Base-by-base conservation (phyloP, 495 filamentous ascomycete genomes). In the Aspergillus egyptiacus region DNA sequence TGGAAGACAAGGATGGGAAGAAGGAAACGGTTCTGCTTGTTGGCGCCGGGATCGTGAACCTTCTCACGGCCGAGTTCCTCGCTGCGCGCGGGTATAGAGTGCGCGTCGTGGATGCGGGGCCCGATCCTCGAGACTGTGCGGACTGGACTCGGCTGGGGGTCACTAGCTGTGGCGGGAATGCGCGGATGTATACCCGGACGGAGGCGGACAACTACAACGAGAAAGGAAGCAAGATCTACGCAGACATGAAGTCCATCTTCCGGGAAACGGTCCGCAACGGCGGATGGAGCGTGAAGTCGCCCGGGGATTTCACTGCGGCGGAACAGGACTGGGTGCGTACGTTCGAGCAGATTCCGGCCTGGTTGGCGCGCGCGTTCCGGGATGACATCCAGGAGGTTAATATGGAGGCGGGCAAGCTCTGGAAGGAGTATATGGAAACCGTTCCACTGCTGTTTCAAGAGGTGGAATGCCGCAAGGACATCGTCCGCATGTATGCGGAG, bases 181-280 rank as follows among this genome's bases (percentile, higher is more conserved):
- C 40, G 7, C 19, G 40, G 6, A 43, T 43, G 40, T 43, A 13
- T 22, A 43, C 40, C 6, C n/a, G n/a, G 19, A 25, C 40, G 7
- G 40, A 43, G 27, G 40, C 40, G 24, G 40, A 43, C 17, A 43
- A 25, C 40, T 43, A 43, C 40, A 43, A 43, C 11, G 40, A 43
- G 15, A 43, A 10, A 43, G 17, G 40, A 14, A 43, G 40, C 24
- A 10, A 11, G 9, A 43, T 43, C 40, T 43, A 43, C 17, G 7
- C 19, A 13, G 18, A 43, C 11, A 43, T 43, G 40, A 18, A 22
- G 18, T 11, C 10, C 27, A 22, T 43, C 11, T 43, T 28, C 10
- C 10, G 5, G 25, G 5, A 28, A 28, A 10, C 25, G 5, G 10
- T 10, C 25, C 25, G 5, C 25, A 28, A 28, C 10, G 25, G 25